Base-by-base conservation (phyloP, 805 yeast species). In the Ogataea chonburiensis region DNA sequence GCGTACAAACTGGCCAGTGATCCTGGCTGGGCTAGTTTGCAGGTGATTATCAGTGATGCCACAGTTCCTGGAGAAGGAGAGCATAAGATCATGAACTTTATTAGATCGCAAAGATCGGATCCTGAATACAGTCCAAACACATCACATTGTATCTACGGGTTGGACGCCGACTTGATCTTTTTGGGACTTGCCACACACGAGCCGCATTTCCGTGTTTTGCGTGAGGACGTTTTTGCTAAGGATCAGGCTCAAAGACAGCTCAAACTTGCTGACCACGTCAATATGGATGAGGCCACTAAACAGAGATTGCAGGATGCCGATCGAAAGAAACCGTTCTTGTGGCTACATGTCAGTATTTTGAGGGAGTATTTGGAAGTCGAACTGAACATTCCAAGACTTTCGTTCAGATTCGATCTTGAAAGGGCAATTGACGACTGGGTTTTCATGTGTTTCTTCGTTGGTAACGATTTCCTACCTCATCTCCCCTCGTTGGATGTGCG, bases 41-140 rank as follows among this genome's bases (percentile, higher is more conserved):
- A 93, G 61, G 88, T 93, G 5, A 84, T 93, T 16, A 81, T 93
- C 29, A 83, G 95, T 53, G 99, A 91, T 58, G 95, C 96, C 19
- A 81, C 95, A 0, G 98, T 91, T 10, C 98, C 99, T 1, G 99
- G 99, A 45, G 99, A 93, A 71, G 99, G 99, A 58, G 99, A 93
- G 62, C 99, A 93, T 67, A 93, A 93, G 61, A 81, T 93, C 51
- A 93, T 93, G 98, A 88, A 84, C 53, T 93, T 89, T 58, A 84
- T 93, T 39, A 77, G 99, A 54, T 76, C 86, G 26, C 98, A 89
- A 58, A 72, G 98, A 49, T 75, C 83, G 25, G 93, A 85, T 50
- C 86, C 94, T 0, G 79, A 80, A 55, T 86, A 91, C 61, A 76
- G 86, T 55, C 96, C 98, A 35, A 91, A 93, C 58, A 89, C 96